phyloP scores from a whole-genome alignment of 345 rosid genomes.

The Zanthoxylum bungeanum region DNA sequence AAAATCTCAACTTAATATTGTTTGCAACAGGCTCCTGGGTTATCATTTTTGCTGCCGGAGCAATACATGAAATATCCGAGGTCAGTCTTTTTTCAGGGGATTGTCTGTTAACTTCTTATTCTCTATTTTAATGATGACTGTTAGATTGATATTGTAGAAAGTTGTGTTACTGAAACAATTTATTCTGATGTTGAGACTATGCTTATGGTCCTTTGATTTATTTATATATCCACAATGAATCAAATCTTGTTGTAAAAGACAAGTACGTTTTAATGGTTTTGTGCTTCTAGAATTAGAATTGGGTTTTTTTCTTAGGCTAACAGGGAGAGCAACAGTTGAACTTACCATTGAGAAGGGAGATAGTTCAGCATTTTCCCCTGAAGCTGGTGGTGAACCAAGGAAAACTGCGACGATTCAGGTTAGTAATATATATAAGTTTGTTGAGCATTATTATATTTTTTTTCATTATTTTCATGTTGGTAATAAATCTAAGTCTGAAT shows the following conservation, averaged over 20 bases:
- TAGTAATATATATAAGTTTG: neutral
- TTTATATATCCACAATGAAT: neutral
- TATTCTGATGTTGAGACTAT: neutral
- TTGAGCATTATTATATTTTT: neutral
- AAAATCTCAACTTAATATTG: slow-evolving; percentile 17
- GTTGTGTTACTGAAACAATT: neutral
- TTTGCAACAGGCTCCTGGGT: slow-evolving; percentile 83
- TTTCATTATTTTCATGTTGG: no score
- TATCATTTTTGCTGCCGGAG: slow-evolving; percentile 85
- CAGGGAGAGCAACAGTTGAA: slow-evolving; percentile 84
- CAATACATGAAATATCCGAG: slow-evolving; percentile 87
- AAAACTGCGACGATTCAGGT: slow-evolving; percentile 81
- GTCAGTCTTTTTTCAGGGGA: slow-evolving; percentile 33
- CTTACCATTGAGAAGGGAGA: slow-evolving; percentile 77
- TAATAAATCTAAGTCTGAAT: no score
- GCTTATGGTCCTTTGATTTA: neutral
- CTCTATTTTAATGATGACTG: neutral
- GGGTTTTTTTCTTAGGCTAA: slow-evolving; percentile 45
- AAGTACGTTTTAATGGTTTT: neutral
- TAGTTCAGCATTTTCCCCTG: slow-evolving; percentile 76
- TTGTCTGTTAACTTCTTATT: slow-evolving; percentile 4
- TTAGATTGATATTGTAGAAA: neutral
- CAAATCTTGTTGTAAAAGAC: neutral
- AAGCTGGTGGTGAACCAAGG: slow-evolving; percentile 73
- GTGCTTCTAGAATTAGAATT: slow-evolving; percentile 3